Percentiles rank a stretch among this genome's conserved stretches.
These are phyloP conservation scores for Teunomyces lycoperdinae DNA, from an alignment of 805 yeast species.

Conservation along the genomic window DNA sequence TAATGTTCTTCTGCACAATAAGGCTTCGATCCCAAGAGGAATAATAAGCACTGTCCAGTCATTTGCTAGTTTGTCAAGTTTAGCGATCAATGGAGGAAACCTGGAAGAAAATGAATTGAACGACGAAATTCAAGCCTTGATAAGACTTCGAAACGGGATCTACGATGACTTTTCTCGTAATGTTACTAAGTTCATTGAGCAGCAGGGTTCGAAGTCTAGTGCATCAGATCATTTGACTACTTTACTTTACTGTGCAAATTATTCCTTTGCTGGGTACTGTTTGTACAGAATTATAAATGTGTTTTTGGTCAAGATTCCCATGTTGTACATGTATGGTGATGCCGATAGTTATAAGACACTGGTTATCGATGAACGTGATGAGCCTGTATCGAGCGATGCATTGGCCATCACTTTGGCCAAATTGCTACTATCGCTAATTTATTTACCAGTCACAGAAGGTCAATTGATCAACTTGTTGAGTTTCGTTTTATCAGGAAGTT, in stretches of 20 bases:
- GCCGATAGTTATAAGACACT: neutral
- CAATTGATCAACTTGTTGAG: constrained; percentile 45
- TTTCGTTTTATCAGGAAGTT: constrained; percentile 53
- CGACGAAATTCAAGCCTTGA: constrained; percentile 39
- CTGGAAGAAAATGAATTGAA: constrained; percentile 32
- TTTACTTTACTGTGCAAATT: constrained; percentile 16
- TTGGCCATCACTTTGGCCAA: constrained; percentile 49
- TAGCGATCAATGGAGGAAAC: constrained; percentile 10
- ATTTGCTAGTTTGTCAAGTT: constrained; percentile 32
- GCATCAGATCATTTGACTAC: neutral
- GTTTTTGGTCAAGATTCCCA: constrained; percentile 40
- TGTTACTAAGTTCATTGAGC: constrained; percentile 15
- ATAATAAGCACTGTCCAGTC: constrained; percentile 40
- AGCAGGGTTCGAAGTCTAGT: constrained; percentile 6
- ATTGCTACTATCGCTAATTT: constrained; percentile 25
- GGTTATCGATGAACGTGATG: constrained; percentile 6
- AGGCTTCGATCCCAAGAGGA: constrained; percentile 23
- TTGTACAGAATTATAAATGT: constrained; percentile 46
- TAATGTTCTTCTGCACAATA: constrained; percentile 8
- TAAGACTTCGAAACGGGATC: constrained; percentile 25
- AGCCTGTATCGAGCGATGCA: constrained; percentile 35
- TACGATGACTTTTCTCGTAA: constrained; percentile 28
- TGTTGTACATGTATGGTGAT: neutral
- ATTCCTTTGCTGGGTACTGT: constrained; percentile 46
- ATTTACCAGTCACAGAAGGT: constrained; percentile 31